Evolutionary conservation across 306 rosid species (phyloP), one percentile per base, ranked within the genome.

Genomic region (Castanospermum australe): DNA sequence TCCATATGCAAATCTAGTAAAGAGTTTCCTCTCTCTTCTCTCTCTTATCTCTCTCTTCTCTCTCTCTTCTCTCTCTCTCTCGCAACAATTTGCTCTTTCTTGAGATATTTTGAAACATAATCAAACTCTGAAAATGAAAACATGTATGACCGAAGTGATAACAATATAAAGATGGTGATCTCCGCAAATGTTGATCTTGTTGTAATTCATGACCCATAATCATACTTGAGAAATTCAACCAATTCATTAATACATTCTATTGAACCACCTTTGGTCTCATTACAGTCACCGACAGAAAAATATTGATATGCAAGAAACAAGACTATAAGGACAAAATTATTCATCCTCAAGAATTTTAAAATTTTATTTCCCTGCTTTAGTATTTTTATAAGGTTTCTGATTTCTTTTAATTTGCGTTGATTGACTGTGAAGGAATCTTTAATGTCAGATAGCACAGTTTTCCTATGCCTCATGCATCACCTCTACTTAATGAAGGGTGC

Each of bases 241-340:
- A 92, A 77, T 69, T 88, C 90, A 73, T 68, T 89, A 73, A 94
- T 79, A 84, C 80, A 81, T 72, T 88, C 84, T 65, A 88, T 56
- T 13, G 87, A 86, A 78, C 90, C 98, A 79, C 83, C 80, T 86
- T 85, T 90, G 20, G 85, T 83, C 57, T 84, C 86, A 75, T 88
- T 85, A 48, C 77, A 76, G 60, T 85, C 84, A 45, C 94, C 98
- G 55, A 92, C 89, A 83, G 92, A 87, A 24, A 97, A 97, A 83
- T 96, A 92, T 70, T 94, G 98, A 79, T 94, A 94, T 39, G 94
- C 96, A 79, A 94, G 97, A 71, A 97, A 94, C 56, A 94, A 87
- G 76, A 92, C 87, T 21, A 94, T 94, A 62, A 94, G 87, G 42
- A 83, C 84, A 60, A 94, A 90, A 78, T 94, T 94, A 81, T 94